These are phyloP conservation scores for Fomitopsis betulina DNA, from an alignment of 1,284 basidiomycete species.

Conservation along the genomic window DNA sequence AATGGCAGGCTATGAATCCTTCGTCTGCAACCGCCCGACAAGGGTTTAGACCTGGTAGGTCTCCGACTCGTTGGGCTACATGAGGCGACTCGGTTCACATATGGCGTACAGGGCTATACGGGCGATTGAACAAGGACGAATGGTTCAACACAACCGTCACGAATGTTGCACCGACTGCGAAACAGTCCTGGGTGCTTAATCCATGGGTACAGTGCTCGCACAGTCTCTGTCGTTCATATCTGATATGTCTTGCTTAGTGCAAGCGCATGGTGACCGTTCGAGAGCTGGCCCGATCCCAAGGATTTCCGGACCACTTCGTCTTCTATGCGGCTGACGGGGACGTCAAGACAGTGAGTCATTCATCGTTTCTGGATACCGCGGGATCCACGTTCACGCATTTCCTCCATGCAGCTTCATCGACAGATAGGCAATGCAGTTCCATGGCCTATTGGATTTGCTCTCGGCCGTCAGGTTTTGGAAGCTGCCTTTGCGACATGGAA, in stretches of 20 bases:
- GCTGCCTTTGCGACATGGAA: conserved; percentile 49
- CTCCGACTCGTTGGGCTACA: neutral
- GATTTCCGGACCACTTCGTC: conserved; percentile 66
- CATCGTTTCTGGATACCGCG: neutral
- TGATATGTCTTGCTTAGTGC: conserved; percentile 34
- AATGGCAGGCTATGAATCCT: conserved; percentile 56
- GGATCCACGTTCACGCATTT: neutral
- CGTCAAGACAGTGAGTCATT: conserved; percentile 51
- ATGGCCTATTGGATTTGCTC: conserved; percentile 53
- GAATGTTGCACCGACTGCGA: conserved; percentile 69
- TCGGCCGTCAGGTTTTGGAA: conserved; percentile 55
- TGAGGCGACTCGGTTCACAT: neutral
- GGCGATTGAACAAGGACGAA: conserved; percentile 45
- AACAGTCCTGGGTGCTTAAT: conserved; percentile 63
- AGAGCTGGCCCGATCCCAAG: conserved; percentile 72
- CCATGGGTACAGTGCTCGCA: conserved; percentile 42
- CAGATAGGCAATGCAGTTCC: conserved; percentile 78
- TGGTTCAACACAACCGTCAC: conserved; percentile 70
- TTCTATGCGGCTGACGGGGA: conserved; percentile 49
- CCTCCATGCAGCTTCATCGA: conserved; percentile 54
- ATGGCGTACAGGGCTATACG: conserved; percentile 47
- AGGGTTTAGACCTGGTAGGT: conserved; percentile 45
- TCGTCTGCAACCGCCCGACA: conserved; percentile 46
- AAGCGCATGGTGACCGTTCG: conserved; percentile 64
- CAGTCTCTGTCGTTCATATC: neutral